Evolutionary conservation across 495 filamentous ascomycete genomes (phyloP).

Genomic region (Xylaria flabelliformis): DNA sequence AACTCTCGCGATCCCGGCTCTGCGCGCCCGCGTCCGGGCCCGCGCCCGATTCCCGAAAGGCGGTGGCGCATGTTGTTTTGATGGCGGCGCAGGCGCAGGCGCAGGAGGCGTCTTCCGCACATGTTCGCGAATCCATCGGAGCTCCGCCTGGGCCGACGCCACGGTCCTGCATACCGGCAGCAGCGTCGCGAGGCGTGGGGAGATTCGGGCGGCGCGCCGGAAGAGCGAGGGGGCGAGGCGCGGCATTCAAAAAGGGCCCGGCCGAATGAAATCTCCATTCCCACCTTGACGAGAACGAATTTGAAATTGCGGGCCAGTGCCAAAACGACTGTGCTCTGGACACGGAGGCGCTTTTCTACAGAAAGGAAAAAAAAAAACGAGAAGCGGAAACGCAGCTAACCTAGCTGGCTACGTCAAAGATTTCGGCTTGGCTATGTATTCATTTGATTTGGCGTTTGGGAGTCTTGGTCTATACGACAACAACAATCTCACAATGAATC

Average conservation of each 20-base stretch:
- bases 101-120: constrained; percentile 34
- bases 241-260: constrained; percentile 64
- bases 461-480: constrained; percentile 7
- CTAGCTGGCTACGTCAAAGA: not conserved
- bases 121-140: constrained; percentile 84
- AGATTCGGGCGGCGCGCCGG: constrained; percentile 58
- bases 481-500: not conserved
- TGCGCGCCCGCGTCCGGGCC: constrained; percentile 28
- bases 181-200: constrained; percentile 68
- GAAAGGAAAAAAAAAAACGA: no score
- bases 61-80: not conserved
- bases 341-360: not conserved
- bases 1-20: constrained; percentile 21
- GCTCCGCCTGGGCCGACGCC: constrained; percentile 71
- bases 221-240: constrained; percentile 70
- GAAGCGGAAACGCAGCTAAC: not conserved
- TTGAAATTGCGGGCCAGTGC: not conserved
- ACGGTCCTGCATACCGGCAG: constrained; percentile 74
- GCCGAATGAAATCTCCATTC: not conserved
- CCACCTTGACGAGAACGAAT: not conserved
- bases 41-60: constrained; percentile 12
- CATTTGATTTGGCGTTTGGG: not conserved
- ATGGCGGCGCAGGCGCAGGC: not conserved
- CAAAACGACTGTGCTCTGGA: not conserved
- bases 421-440: not conserved